Base-by-base conservation (phyloP, 1,284 basidiomycete genomes). In the Sphagnurus paluster region DNA sequence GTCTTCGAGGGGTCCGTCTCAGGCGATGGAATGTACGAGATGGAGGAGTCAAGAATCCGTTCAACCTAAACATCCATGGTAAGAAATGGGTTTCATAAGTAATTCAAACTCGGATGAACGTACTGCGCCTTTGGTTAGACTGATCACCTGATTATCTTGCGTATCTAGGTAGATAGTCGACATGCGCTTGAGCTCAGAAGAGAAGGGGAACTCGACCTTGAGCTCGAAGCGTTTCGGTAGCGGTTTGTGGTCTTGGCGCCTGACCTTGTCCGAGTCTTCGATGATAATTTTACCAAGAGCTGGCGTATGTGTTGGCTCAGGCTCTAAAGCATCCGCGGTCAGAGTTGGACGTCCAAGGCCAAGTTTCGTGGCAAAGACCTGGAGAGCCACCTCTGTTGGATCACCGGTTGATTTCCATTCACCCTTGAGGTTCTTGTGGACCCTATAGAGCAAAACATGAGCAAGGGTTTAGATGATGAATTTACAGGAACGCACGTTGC, bases 351-450 rank as follows among this genome's bases (percentile, higher is more conserved):
- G 62, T 14, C 66, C 66, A 24, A 67, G 57, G 2, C 58, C 57
- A 19, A 68, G 53, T 40, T 77, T 76, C 53, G 77, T 74, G 0
- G 79, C 79, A 44, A 80, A 80, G 5, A 84, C 82, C 61, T 85
- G 82, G 5, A 87, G 72, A 0, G 82, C 82, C 26, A 79, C 72
- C 57, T 82, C 79, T 13, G 86, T 88, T 1, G 84, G 80, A 56
- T 88, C 85, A 23, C 86, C 86, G 36, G 80, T 79, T 0, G 82
- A 79, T 30, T 77, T 75, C 84, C 84, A 87, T 46, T 72, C 65
- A 17, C 75, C 76, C 46, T 63, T 64, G 35, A 65, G 48, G 42
- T 67, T 68, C 44, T 66, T 62, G 24, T 56, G 61, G 33, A 68
- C 63, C 13, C 66, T 70, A 13, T 5, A 30, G 21, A 28, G 46